These are phyloP conservation scores for Trichoderma cornu-damae DNA, from an alignment of 2,329 filamentous ascomycete species.

Conservation along the genomic window DNA sequence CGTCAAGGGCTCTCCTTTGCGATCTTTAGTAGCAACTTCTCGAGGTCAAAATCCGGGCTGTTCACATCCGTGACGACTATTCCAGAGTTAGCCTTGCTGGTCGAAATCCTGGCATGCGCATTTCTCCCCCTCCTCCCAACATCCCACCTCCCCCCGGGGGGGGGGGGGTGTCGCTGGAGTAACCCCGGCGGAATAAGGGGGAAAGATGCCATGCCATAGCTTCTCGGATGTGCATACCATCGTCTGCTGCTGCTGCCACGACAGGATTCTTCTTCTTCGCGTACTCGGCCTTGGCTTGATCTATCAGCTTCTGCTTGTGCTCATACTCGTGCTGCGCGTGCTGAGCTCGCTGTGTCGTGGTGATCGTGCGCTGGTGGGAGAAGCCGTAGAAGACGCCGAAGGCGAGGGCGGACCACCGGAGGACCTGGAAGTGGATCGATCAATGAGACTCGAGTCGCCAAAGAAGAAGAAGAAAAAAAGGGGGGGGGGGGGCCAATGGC, in stretches of 20 bases:
- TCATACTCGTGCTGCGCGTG: slow-evolving; percentile 77
- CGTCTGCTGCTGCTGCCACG: slow-evolving; percentile 30
- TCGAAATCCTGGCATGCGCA: not conserved
- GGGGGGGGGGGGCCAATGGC: slow-evolving; percentile 18
- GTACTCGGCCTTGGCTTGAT: slow-evolving; percentile 88
- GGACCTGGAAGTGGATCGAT: slow-evolving; percentile 59
- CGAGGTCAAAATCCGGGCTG: slow-evolving; percentile 89
- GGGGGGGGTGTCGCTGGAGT: not conserved
- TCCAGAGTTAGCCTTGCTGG: slow-evolving; percentile 8
- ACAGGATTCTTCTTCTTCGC: slow-evolving; percentile 64
- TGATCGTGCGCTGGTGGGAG: slow-evolving; percentile 83
- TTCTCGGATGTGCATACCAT: slow-evolving; percentile 27
- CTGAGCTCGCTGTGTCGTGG: slow-evolving; percentile 61
- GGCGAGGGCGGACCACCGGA: slow-evolving; percentile 92
- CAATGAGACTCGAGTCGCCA: slow-evolving; percentile 28
- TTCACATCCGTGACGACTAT: slow-evolving; percentile 57
- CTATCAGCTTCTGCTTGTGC: slow-evolving; percentile 86
- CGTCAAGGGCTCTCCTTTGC: slow-evolving; percentile 47
- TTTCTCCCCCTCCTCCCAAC: not conserved
- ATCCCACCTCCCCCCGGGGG: not conserved
- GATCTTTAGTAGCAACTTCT: slow-evolving; percentile 70
- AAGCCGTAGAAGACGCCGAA: slow-evolving; percentile 93
- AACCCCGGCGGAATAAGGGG: slow-evolving; percentile 6
- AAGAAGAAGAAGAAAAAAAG: too few relatives aligned
- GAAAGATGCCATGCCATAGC: not conserved